A percentile compares a stretch with the other conserved stretches of the same genome.
Evolutionary conservation across 352 stramenopile genomes (phyloP).

Genomic region (Aphanomyces astaci): DNA sequence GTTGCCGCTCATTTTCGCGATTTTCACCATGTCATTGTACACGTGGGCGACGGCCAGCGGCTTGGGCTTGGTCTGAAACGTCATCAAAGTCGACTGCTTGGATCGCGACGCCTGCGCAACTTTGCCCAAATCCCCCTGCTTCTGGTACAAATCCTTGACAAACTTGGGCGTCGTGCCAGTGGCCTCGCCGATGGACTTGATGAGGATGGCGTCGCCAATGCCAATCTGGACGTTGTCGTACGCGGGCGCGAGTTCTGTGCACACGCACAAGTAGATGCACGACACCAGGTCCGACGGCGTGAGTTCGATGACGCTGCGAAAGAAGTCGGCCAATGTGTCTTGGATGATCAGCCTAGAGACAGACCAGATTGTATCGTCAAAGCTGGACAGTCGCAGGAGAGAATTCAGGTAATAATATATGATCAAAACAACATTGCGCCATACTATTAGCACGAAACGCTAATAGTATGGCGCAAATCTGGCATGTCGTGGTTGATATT

Average conservation of each 20-base stretch:
- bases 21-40: slow-evolving; percentile 88
- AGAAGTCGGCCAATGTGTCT: slow-evolving; percentile 79
- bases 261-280: slow-evolving; percentile 88
- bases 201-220: slow-evolving; percentile 96
- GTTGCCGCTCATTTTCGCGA: slow-evolving; percentile 91
- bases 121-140: slow-evolving; percentile 95
- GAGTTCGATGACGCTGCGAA: slow-evolving; percentile 62
- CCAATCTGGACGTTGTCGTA: slow-evolving; percentile 98
- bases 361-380: too few species aligned
- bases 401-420: too few species aligned
- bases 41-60: slow-evolving; percentile 83
- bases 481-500: too few species aligned
- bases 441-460: too few species aligned
- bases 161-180: slow-evolving; percentile 86
- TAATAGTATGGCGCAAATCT: too few species aligned
- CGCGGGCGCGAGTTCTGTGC: slow-evolving; percentile 88
- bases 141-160: slow-evolving; percentile 95
- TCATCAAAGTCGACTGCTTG: slow-evolving; percentile 89
- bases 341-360: slow-evolving; percentile 73
- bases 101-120: slow-evolving; percentile 91
- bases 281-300: slow-evolving; percentile 78
- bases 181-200: slow-evolving; percentile 94
- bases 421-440: too few species aligned
- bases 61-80: slow-evolving; percentile 83
- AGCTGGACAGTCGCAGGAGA: too few species aligned